Percentiles rank a stretch among this genome's conserved stretches.
phyloP scores from a whole-genome alignment of 495 filamentous ascomycete species.

The Hypomontagnella submonticulosa region DNA sequence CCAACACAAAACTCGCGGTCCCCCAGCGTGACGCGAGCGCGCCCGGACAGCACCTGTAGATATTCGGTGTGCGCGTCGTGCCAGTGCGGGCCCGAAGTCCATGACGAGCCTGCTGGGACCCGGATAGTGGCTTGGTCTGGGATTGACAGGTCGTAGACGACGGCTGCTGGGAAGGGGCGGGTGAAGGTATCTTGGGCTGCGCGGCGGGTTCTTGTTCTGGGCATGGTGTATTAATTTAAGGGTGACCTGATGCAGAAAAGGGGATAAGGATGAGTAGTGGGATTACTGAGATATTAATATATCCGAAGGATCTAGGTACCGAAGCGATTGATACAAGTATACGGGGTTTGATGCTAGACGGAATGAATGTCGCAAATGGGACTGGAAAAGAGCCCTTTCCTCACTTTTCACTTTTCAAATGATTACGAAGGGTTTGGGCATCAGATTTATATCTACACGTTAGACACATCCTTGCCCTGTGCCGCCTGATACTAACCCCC shows the following conservation, averaged over 20 bases:
- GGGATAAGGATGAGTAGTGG: no score
- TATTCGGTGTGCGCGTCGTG: conserved; percentile 51
- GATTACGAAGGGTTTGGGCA: no score
- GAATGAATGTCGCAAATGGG: no score
- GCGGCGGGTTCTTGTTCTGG: conserved; percentile 8
- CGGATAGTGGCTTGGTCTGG: conserved; percentile 42
- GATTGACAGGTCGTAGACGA: conserved; percentile 47
- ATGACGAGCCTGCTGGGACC: conserved; percentile 44
- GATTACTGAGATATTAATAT: no score
- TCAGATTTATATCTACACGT: no score
- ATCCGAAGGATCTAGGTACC: no score
- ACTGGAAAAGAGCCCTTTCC: no score
- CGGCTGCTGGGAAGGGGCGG: conserved; percentile 45
- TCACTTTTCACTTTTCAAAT: no score
- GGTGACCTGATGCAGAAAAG: no score
- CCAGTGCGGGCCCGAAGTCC: conserved; percentile 51
- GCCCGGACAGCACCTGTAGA: conserved; percentile 46
- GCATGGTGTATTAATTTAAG: conserved; percentile 1
- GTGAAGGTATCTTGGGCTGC: conserved; percentile 29
- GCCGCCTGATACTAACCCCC: not conserved
- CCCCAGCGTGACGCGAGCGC: conserved; percentile 36
- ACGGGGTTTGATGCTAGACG: no score
- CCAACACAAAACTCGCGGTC: conserved; percentile 7
- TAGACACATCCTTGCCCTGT: not conserved
- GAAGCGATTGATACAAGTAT: no score